phyloP scores from a whole-genome alignment of 2,329 filamentous ascomycete species.

The Talaromyces marneffei region DNA sequence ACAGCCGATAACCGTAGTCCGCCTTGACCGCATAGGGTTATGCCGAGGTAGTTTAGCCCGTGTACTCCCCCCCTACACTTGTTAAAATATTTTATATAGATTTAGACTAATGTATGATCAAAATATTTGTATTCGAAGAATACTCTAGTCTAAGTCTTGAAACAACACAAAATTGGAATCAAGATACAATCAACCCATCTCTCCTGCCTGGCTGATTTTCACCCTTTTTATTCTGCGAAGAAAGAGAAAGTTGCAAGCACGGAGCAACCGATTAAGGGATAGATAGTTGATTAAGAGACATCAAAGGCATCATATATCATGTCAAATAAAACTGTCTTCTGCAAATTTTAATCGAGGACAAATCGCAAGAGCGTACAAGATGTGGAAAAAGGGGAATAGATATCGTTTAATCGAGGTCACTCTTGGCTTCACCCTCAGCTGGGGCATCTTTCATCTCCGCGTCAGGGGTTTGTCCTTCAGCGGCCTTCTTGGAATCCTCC shows the following conservation, averaged over 20 bases:
- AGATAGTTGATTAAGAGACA: conserved; percentile 1
- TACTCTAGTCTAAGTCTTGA: conserved; percentile 7
- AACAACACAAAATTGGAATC: not conserved
- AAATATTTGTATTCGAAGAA: conserved; percentile 3
- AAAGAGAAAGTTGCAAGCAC: not conserved
- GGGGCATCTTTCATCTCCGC: conserved; percentile 58
- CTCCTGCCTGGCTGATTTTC: not conserved
- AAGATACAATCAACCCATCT: not conserved
- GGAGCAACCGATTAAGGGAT: not conserved
- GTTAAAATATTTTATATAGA: not conserved
- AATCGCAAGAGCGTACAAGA: conserved; percentile 7
- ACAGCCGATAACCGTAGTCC: conserved; percentile 4
- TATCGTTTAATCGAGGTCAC: conserved; percentile 9
- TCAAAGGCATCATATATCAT: conserved; percentile 9
- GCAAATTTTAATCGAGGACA: not conserved
- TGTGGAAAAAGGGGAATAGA: not conserved
- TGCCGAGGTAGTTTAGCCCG: not conserved
- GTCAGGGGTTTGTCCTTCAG: conserved; percentile 35
- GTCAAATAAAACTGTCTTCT: conserved; percentile 5
- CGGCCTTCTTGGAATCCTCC: conserved; percentile 56
- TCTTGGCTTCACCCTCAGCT: conserved; percentile 28
- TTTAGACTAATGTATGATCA: not conserved
- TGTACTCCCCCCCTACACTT: not conserved
- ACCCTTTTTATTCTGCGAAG: not conserved
- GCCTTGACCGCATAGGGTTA: not conserved